phyloP scores from a whole-genome alignment of 768 basidiomycete genomes.

The Mycena belliarum region DNA sequence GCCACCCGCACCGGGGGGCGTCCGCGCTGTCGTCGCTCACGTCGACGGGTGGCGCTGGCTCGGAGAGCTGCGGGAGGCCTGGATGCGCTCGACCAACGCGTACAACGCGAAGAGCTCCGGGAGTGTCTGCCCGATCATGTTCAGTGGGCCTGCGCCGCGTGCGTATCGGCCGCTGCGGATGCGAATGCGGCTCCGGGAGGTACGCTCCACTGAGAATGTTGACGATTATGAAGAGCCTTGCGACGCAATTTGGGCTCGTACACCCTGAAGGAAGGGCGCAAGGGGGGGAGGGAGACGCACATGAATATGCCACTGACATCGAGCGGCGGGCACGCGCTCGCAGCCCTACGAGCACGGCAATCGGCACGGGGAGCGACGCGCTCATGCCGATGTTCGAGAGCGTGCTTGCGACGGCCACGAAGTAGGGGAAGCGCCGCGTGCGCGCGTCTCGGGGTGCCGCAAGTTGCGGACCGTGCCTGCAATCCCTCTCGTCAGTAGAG shows the following conservation, averaged over 20 bases:
- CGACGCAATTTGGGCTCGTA: too few relatives aligned
- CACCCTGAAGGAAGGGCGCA: too few relatives aligned
- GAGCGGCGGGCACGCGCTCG: background rate
- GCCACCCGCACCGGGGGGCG: background rate
- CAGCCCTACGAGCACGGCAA: constrained; percentile 2
- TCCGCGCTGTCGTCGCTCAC: background rate
- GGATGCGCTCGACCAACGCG: constrained; percentile 1
- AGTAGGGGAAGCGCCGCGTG: background rate
- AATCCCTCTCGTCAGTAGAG: background rate
- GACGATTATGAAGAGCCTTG: constrained; percentile 5
- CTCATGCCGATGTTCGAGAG: constrained; percentile 1
- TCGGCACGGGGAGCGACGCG: constrained; percentile 7
- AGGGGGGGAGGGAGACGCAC: background rate
- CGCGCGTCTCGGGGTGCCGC: constrained; percentile 3
- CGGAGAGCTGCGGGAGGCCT: constrained; percentile 6
- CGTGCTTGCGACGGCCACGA: background rate
- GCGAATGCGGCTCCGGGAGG: too few relatives aligned
- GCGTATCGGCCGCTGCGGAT: background rate
- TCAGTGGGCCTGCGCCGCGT: background rate
- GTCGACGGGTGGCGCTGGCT: background rate
- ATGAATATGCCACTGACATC: constrained; percentile 12
- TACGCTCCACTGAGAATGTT: background rate
- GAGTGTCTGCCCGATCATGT: constrained; percentile 1
- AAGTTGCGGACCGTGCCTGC: constrained; percentile 8
- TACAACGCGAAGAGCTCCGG: constrained; percentile 2